Percentiles rank a stretch among this genome's conserved stretches.
Evolutionary conservation across 768 basidiomycete species (phyloP).

Genomic region (Lepiota venenata): DNA sequence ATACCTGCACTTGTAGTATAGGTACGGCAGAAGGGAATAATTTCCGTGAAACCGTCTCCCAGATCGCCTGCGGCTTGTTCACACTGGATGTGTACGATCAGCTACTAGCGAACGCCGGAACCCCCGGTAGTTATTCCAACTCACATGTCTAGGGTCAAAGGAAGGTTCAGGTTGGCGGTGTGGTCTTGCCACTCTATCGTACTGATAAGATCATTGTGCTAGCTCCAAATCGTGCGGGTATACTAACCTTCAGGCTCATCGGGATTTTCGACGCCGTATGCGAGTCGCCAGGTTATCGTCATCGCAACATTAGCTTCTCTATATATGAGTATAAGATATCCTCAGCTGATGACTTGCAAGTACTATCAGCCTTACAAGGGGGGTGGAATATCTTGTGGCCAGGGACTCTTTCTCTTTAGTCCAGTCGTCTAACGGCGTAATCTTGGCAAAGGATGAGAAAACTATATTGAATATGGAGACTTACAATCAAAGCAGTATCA

Average conservation of each 20-base stretch:
- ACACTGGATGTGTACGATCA: conserved; percentile 34
- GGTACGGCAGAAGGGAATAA: conserved; percentile 13
- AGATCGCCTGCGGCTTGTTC: conserved; percentile 54
- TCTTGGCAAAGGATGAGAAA: background rate
- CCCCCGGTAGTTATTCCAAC: conserved; percentile 16
- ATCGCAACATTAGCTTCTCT: background rate
- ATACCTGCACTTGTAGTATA: background rate
- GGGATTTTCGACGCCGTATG: conserved; percentile 51
- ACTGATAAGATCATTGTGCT: conserved; percentile 24
- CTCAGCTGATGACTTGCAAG: conserved; percentile 43
- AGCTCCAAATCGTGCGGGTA: background rate
- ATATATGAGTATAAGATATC: conserved; percentile 48
- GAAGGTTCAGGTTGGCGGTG: conserved; percentile 48
- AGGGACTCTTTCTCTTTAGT: conserved; percentile 49
- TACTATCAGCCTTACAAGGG: conserved; percentile 40
- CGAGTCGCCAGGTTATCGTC: conserved; percentile 55
- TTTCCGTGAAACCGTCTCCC: conserved; percentile 40
- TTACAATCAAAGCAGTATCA: conserved; percentile 30
- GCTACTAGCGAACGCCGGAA: background rate
- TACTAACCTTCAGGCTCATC: conserved; percentile 51
- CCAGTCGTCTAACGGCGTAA: conserved; percentile 35
- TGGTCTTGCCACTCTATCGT: conserved; percentile 21
- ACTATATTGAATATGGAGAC: conserved; percentile 1
- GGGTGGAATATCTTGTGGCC: conserved; percentile 38
- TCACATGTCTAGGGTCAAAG: conserved; percentile 46